Percentiles rank a stretch among this genome's conserved stretches.
These are phyloP conservation scores for Diophrys sp. DNA, from an alignment of 73 alveolate species.

Conservation along the genomic window DNA sequence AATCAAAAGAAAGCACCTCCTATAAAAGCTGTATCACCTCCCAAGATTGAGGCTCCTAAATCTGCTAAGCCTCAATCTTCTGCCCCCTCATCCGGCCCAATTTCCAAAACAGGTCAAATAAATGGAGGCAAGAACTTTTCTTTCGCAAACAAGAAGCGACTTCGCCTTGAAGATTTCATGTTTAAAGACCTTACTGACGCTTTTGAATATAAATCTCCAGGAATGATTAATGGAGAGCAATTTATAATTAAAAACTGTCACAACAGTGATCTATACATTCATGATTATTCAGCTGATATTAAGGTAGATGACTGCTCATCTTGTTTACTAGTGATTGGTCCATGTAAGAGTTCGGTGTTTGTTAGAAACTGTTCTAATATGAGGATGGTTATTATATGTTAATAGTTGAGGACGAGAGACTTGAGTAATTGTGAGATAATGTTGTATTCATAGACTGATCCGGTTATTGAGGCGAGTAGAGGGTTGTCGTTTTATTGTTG, in stretches of 20 bases:
- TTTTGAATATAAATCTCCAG: constrained; percentile 13
- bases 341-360: constrained; percentile 39
- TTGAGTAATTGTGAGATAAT: constrained; percentile 50
- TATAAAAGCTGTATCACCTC: neutral
- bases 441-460: constrained; percentile 55
- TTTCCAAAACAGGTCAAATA: neutral
- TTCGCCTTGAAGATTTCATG: neutral
- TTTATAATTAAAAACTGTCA: constrained; percentile 23
- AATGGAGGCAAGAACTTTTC: constrained; percentile 1
- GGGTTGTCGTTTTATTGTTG: constrained; percentile 37
- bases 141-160: neutral
- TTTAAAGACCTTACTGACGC: constrained; percentile 5
- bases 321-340: constrained; percentile 54
- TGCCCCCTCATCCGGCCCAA: neutral
- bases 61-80: neutral
- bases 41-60: neutral
- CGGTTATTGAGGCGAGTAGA: constrained; percentile 45
- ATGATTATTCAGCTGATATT: constrained; percentile 33
- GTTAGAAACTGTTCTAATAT: constrained; percentile 35
- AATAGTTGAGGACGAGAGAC: constrained; percentile 54
- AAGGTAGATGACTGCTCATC: constrained; percentile 25
- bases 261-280: constrained; percentile 38
- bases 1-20: neutral
- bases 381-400: constrained; percentile 39
- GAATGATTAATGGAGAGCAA: constrained; percentile 33